Evolutionary conservation across 73 alveolate genomes (phyloP), one percentile per base, ranked within the genome.

Genomic region (Stentor coeruleus): DNA sequence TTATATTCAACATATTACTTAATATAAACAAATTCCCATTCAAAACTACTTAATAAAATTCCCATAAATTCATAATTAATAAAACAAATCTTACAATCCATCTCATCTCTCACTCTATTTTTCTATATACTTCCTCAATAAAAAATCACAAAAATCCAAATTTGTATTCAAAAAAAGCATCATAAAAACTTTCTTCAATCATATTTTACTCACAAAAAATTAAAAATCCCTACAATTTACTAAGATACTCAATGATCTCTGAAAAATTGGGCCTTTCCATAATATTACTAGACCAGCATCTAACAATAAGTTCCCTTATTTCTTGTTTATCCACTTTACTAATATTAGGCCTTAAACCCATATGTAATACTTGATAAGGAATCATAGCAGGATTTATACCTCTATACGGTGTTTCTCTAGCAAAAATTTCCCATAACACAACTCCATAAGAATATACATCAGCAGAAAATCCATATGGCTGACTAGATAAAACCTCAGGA

Each of bases 381-480:
- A 90, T 84, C 30, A 66, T 81, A 41, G 86, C 40, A 55, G 85
- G 59, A 84, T 84, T 58, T 76, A 87, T 3, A 86, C 57, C 84
- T 75, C 84, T 95, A 85, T 95, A 97, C 26, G 99, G 99, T 3
- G 99, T 98, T 41, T 93, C 96, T 74, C 99, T 95, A 3, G 99
- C 93, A 0, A 97, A 98, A 15, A 97, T 86, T 91, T 97, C 99
- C 98, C 98, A 95, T 84, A 97, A 89, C 35, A 97, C 96, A 76
- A 97, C 91, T 38, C 99, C 99, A 86, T 94, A 97, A 82, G 97
- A 88, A 84, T 95, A 97, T 0, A 97, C 99, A 92, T 97, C 99
- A 36, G 99, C 98, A 79, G 95, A 94, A 84, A 95, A 98, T 28
- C 99, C 89, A 89, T 97, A 97, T 35, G 89, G 92, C 85, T 86